Conservation (phyloP, 495 filamentous ascomycete genomes). For the Tuber indicum region DNA sequence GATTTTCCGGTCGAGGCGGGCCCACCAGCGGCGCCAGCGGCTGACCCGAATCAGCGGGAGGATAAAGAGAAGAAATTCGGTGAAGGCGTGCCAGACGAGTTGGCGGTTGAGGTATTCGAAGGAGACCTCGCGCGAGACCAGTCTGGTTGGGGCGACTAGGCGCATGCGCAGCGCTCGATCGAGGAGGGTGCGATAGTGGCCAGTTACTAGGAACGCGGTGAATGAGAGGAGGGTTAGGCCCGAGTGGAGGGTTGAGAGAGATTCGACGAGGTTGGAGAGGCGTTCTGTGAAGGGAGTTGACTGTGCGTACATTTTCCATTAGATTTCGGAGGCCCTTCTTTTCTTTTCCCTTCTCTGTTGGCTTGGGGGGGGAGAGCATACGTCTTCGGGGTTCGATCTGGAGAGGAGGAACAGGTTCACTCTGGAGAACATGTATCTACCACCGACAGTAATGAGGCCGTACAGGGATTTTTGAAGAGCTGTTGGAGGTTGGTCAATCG, state of each 20-base stretch:
- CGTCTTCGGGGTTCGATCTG: slow-evolving; percentile 37
- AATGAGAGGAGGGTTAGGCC: slow-evolving; percentile 77
- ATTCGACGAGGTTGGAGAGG: slow-evolving; percentile 58
- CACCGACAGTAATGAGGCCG: slow-evolving; percentile 76
- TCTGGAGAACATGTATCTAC: slow-evolving; percentile 55
- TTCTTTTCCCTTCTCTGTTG: not conserved
- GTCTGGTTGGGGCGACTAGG: slow-evolving; percentile 70
- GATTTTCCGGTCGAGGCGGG: slow-evolving; percentile 71
- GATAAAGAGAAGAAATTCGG: slow-evolving; percentile 93
- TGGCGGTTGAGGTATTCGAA: slow-evolving; percentile 98
- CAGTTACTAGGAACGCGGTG: slow-evolving; percentile 80
- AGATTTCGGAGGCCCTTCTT: not conserved
- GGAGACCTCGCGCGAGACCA: slow-evolving; percentile 80
- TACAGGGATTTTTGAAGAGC: slow-evolving; percentile 77
- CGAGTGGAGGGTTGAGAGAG: slow-evolving; percentile 65
- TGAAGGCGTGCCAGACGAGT: slow-evolving; percentile 98
- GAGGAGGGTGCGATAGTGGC: slow-evolving; percentile 81
- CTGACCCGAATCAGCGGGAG: slow-evolving; percentile 88
- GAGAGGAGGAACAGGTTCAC: slow-evolving; percentile 39
- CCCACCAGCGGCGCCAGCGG: slow-evolving; percentile 84
- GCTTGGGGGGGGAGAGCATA: slow-evolving; percentile 5
- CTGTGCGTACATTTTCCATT: slow-evolving; percentile 41
- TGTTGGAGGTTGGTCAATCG: slow-evolving; percentile 57
- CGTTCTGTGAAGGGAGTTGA: slow-evolving; percentile 34
- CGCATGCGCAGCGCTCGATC: slow-evolving; percentile 82